Evolutionary conservation across 352 stramenopile genomes (phyloP).

Genomic region (Globisporangium cylindrosporum): DNA sequence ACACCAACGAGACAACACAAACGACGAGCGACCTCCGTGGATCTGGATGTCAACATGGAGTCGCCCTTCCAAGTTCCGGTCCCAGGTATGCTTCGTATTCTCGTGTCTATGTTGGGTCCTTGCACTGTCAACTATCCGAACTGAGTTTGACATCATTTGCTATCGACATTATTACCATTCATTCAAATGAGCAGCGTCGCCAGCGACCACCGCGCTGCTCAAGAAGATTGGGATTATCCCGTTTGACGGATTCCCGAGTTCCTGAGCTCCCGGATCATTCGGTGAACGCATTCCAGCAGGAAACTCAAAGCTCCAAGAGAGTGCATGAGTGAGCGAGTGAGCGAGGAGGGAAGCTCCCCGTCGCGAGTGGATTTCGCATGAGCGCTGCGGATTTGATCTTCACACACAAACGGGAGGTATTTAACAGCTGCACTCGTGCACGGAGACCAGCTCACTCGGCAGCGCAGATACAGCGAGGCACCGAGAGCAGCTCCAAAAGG

Average conservation of each 20-base stretch:
- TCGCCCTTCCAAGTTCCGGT: conserved; percentile 41
- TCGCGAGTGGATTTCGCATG: not conserved
- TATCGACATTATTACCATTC: not conserved
- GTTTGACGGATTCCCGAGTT: conserved; percentile 5
- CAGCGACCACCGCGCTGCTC: conserved; percentile 13
- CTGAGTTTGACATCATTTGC: no score
- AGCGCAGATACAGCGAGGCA: not conserved
- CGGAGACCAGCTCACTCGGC: not conserved
- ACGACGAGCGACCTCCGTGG: conserved; percentile 11
- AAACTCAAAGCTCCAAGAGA: not conserved
- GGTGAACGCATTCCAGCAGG: not conserved
- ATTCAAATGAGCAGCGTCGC: conserved; percentile 11
- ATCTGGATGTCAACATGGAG: conserved; percentile 11
- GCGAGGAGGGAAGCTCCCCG: not conserved
- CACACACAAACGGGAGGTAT: not conserved
- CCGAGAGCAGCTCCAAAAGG: not conserved
- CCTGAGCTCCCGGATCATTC: not conserved
- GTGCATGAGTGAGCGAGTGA: not conserved
- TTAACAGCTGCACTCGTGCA: not conserved
- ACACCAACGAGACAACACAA: conserved; percentile 18
- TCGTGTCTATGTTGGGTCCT: not conserved
- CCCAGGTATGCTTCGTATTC: conserved; percentile 28
- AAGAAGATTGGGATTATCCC: conserved; percentile 15
- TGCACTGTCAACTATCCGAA: not conserved
- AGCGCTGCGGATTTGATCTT: not conserved